Evolutionary conservation across 352 stramenopile species (phyloP).

Genomic region (Phytophthora ramorum): DNA sequence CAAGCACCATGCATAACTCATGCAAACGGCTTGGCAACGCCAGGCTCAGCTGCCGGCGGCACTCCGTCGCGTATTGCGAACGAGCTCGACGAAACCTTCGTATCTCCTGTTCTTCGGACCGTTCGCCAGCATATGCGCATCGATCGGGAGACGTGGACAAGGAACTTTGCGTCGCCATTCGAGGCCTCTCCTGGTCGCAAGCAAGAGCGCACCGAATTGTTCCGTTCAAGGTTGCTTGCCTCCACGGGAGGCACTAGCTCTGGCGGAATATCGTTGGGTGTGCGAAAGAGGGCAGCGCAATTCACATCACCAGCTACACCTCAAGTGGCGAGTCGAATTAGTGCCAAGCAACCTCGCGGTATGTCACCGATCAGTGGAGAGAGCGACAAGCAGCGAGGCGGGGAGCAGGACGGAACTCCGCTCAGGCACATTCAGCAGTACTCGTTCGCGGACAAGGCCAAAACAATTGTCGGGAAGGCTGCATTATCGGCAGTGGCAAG

Average conservation of each 20-base stretch:
- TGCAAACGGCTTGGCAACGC: slow-evolving; percentile 32
- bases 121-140: slow-evolving; percentile 68
- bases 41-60: slow-evolving; percentile 18
- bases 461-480: slow-evolving; percentile 12
- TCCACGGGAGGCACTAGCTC: slow-evolving; percentile 3
- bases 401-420: not conserved
- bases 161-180: slow-evolving; percentile 76
- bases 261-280: slow-evolving; percentile 15
- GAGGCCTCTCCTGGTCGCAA: slow-evolving; percentile 59
- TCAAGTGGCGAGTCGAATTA: slow-evolving; percentile 21
- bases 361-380: slow-evolving; percentile 33
- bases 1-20: slow-evolving; percentile 59
- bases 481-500: slow-evolving; percentile 31
- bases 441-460: slow-evolving; percentile 5
- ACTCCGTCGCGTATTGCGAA: slow-evolving; percentile 34
- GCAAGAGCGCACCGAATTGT: slow-evolving; percentile 56
- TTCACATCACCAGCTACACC: slow-evolving; percentile 26
- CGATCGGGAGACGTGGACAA: slow-evolving; percentile 71
- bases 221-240: slow-evolving; percentile 54
- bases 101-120: slow-evolving; percentile 63
- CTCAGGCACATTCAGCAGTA: slow-evolving; percentile 26
- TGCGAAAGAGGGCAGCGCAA: slow-evolving; percentile 25
- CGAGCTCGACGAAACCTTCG: slow-evolving; percentile 63
- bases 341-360: slow-evolving; percentile 16
- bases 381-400: slow-evolving; percentile 18